Base-by-base conservation (phyloP, 2,329 filamentous ascomycete genomes). In the Venturiaceae sp. region DNA sequence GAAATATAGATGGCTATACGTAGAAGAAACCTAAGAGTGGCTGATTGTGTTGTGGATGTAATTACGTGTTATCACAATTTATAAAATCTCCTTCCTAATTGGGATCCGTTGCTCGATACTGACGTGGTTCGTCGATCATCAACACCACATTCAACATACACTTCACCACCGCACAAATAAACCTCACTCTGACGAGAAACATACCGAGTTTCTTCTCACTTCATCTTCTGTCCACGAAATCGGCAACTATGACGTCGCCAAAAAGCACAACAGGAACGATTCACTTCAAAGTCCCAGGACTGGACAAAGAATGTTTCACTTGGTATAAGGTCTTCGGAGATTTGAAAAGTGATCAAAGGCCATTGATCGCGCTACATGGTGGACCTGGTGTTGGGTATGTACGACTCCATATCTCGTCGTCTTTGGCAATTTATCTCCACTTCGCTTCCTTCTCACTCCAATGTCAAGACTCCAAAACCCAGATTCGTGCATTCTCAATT, bases 311-410 rank as follows among this genome's bases (percentile, higher is more conserved):
- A n/a, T 50, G 39, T 44, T 52, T 44, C 21, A 77, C 74, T n/a
- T 70, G 66, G 63, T 76, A 75, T 63, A 66, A 66, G 36, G 60
- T 75, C 46, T 71, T 69, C 63, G 74, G 74, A 28, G 63, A 70
- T 47, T 63, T 74, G 21, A 64, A 63, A 5, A 62, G 64, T 19
- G 47, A 56, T 28, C 60, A 60, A 4, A 63, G 62, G 28, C 72
- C 68, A 11, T 60, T 77, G 6, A 68, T 77, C 21, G 64, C 66
- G 36, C 63, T 76, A 11, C 76, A 79, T 63, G 76, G 77, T 56
- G 77, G 77, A 0, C 76, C 76, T 1, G 78, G 78, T n/a, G 70
- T 72, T 32, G 67, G 70, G n/a, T 21, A 32, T 14, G 26, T 26
- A n/a, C 23, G 7, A 50, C 23, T 50, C 16, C 21, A 30, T 50